Base-by-base conservation (phyloP, 768 basidiomycete species). In the Pluteus cervinus region DNA sequence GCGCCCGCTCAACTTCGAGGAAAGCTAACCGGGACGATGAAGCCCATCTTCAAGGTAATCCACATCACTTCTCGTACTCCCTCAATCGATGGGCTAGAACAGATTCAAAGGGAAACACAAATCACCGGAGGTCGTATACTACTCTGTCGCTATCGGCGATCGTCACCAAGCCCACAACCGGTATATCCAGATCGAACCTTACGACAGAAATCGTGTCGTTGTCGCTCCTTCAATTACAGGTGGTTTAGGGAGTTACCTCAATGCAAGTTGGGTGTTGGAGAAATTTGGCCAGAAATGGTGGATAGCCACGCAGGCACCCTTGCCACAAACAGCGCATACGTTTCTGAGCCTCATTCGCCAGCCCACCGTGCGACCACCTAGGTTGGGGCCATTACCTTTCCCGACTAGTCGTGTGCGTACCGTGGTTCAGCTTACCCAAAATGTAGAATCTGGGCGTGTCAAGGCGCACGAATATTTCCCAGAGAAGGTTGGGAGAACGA, bases 261-360 rank as follows among this genome's bases (percentile, higher is more conserved):
- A 93, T 49, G 90, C 83, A 10, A 87, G 74, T 50, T 91, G 88
- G 83, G 79, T 91, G n/a, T 65, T 71, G 30, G 90, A 92, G 52
- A 60, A 68, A 18, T 71, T 64, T 34, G 85, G 89, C 5, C 70
- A 69, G 22, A 84, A 79, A 50, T 80, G 76, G 76, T 89, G 87
- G 84, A 84, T 92, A 41, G 86, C 87, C 3, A 73, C 86, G 0
- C 89, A 92, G 53, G 90, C 89, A 0, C 87, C 90, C 1, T 60
- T 89, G 23, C 75, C 70, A 4, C 53, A 63, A 33, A 86, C 88
- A 0, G 67, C 73, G 0, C 83, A 91, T 50, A 63, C 85, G 4
- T 90, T 90, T 57, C 74, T 93, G 52, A 84, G 76, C 45, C 55
- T 84, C 32, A 65, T 90, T 44, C 54, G 75, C 24, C 73, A 76